A percentile compares a stretch with the other conserved stretches of the same genome.
These are phyloP conservation scores for Hortaea sp. DNA, from an alignment of 2,329 filamentous ascomycete species.

Conservation along the genomic window DNA sequence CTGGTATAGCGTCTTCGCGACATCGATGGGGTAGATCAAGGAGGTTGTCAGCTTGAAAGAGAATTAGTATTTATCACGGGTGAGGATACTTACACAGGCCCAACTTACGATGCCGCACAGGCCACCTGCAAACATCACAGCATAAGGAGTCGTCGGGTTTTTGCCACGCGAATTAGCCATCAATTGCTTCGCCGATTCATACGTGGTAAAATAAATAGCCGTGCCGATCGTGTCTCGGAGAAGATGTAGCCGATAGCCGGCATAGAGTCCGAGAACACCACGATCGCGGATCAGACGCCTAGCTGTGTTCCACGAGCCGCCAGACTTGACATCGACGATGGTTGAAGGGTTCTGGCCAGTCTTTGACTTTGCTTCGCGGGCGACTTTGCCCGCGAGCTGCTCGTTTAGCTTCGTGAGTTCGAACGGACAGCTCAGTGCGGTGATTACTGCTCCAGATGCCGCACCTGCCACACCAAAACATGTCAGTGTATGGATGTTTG, in stretches of 20 bases:
- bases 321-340: constrained; percentile 12
- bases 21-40: constrained; percentile 57
- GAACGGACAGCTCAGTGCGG: constrained; percentile 74
- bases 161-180: constrained; percentile 64
- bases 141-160: constrained; percentile 66
- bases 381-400: constrained; percentile 72
- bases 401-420: constrained; percentile 84
- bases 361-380: constrained; percentile 24
- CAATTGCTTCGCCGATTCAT: constrained; percentile 76
- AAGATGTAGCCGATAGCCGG: constrained; percentile 72
- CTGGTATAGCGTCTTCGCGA: constrained; percentile 77
- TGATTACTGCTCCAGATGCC: constrained; percentile 69
- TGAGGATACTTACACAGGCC: constrained; percentile 53
- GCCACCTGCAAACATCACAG: constrained; percentile 68
- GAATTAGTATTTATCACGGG: not conserved
- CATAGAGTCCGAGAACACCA: constrained; percentile 65
- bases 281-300: constrained; percentile 67
- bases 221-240: constrained; percentile 78
- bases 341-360: not conserved
- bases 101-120: constrained; percentile 76
- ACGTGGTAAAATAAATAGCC: constrained; percentile 79
- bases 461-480: constrained; percentile 73
- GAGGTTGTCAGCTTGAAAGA: constrained; percentile 5
- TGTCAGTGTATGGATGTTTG: constrained; percentile 60
- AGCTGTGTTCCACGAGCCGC: constrained; percentile 45